Base-by-base conservation (phyloP, 176 grass and related monocot genomes). In the Puccinellia tenuiflora region DNA sequence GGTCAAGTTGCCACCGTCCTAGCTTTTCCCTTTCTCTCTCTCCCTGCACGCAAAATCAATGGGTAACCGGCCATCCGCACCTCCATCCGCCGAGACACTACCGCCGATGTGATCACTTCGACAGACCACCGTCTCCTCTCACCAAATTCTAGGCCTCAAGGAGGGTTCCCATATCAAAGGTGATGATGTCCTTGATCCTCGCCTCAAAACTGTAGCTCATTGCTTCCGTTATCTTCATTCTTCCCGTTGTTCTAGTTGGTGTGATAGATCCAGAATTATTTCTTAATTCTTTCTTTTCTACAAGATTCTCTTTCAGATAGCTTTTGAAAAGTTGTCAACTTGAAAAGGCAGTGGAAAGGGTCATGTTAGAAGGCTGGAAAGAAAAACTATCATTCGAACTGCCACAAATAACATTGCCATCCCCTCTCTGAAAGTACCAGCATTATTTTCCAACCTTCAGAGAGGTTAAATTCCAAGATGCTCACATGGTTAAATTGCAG, bases 101-200 rank as follows among this genome's bases (percentile, higher is more conserved):
- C 37, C 11, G 31, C 76, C 37, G 68, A 38, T 47, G 65, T 7
- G 75, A 38, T 68, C 60, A 6, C 40, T 46, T 67, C 60, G 48
- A 80, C 43, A 78, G 64, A 26, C 21, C 34, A 52, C 71, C 63
- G 30, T 24, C 22, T 20, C 39, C 16, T 80, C 6, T 48, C 31
- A 47, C 6, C 18, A 57, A 50, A 62, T 29, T 34, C 12, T 55
- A 38, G 56, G 37, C 52, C 15, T 33, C 22, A 63, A 66, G 33
- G 34, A 63, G 56, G 54, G 52, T 11, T 61, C 63, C 43, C 54
- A 68, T 50, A 69, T 29, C 25, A 3, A 42, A 90, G 83, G 79
- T 82, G 26, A 61, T 26, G 50, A 34, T n/a, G 18, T 64, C n/a
- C 21, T 52, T 65, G 45, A 21, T 80, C 46, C 78, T 77, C 51